Evolutionary conservation across 2,329 filamentous ascomycete genomes (phyloP), one percentile per base, ranked within the genome.

Genomic region (Beauveria medogensis): DNA sequence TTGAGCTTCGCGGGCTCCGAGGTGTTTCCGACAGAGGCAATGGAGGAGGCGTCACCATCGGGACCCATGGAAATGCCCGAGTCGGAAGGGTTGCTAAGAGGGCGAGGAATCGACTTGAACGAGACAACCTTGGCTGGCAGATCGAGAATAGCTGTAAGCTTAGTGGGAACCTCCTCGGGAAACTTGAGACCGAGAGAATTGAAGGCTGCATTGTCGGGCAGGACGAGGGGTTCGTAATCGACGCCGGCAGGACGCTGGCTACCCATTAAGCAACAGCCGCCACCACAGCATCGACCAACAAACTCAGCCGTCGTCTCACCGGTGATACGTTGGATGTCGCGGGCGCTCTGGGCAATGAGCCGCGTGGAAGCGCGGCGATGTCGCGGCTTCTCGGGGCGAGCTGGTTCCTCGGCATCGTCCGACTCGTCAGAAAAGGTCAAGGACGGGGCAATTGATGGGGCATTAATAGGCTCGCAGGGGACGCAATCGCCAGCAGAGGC

Each of bases 161-260:
- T 79, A 55, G 86, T 90, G 6, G 88, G 89, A 58, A 97, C 84
- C 37, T 86, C 82, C 61, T 86, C 85, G 34, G 53, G 52, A 63
- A 97, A 81, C 67, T 88, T 89, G 66, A 97, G 81, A 57, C 86
- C 80, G 54, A 99, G 81, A 63, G 88, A 90, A 60, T 84, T 82
- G 77, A 90, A 99, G 18, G 94, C 94, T 63, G 88, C 82, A 68
- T 96, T 97, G 72, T 94, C 86, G 1, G 93, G 92, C 2, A 84
- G 69, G 18, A 77, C 68, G 22, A 87, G 72, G 7, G 69, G 70
- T 68, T 86, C 83, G 62, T 80, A 84, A 46, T 81, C 74, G 51
- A 83, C 63, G 37, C 75, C 76, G 2, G 77, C 72, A 55, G 74
- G 76, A 64, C 77, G 73, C 64, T 76, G 75, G 55, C 72, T 72